Base-by-base conservation (phyloP, 257 asterid species). In the Knoxia roxburghii region DNA sequence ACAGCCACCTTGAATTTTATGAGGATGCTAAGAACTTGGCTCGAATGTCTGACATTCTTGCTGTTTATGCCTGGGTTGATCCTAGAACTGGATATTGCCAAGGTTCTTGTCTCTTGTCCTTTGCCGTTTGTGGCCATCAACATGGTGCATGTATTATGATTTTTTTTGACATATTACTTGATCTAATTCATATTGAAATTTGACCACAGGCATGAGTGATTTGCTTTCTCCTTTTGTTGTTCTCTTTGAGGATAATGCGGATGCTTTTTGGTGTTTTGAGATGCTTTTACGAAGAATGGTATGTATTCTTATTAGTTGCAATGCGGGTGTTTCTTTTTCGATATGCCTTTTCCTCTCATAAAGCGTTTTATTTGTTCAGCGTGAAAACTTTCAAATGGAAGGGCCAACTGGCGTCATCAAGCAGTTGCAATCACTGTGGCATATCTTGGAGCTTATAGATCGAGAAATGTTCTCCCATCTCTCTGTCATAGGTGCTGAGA, bases 201-300 rank as follows among this genome's bases (percentile, higher is more conserved):
- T 69, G 48, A 70, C 69, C 70, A 63, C 78, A 93, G 98, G 98
- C 65, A 93, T 93, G 98, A 93, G 98, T 67, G 98, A 93, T 83
- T 80, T 93, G 73, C 77, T 93, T 66, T 93, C 98, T 78, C 98
- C 98, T 72, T 93, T 93, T 79, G 90, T 93, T 69, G 97, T 93
- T 73, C 98, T 93, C 60, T 93, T 89, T 68, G 98, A 90, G 78
- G 98, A 93, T 76, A 80, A 93, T 75, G 97, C 98, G 3, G 98
- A 93, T 86, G 98, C 98, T 41, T 93, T 93, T 79, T 93, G 98
- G 98, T 93, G 98, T 86, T 93, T 93, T 72, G 98, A 93, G 85
- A 93, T 90, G 98, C 98, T 93, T 77, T 68, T 93, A 73, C 80
- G 98, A 83, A 86, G 97, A 84, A 86, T 82, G 97, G 98, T 93